Conservation (phyloP, 495 filamentous ascomycete species). For the Aspergillus campestris region DNA sequence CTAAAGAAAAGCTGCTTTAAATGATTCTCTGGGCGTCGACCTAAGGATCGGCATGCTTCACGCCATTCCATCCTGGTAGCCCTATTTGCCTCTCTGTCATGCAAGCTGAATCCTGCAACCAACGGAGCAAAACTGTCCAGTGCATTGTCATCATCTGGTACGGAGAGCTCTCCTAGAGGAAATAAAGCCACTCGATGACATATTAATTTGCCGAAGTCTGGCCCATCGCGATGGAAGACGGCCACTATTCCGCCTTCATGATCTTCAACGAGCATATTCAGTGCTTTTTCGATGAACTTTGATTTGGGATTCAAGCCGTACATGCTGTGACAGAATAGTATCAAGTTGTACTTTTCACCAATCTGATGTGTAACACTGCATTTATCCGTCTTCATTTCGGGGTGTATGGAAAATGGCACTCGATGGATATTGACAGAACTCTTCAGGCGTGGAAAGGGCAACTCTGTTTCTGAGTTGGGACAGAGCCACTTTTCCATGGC, state of each 20-base stretch:
- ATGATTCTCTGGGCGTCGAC: conserved; percentile 31
- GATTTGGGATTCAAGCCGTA: conserved; percentile 50
- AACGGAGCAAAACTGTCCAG: conserved; percentile 50
- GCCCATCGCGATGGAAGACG: conserved; percentile 47
- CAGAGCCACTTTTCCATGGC: conserved; percentile 41
- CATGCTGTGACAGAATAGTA: conserved; percentile 59
- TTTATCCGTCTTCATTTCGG: conserved; percentile 19
- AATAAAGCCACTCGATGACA: conserved; percentile 45
- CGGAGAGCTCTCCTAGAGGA: conserved; percentile 38
- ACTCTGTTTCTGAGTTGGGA: conserved; percentile 11
- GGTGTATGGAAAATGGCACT: too few relatives aligned
- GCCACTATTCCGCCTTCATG: conserved; percentile 41
- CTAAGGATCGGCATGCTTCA: conserved; percentile 43
- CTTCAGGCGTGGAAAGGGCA: conserved; percentile 43
- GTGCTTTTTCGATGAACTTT: conserved; percentile 38
- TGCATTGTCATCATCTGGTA: conserved; percentile 38
- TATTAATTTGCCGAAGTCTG: conserved; percentile 41
- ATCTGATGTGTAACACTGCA: conserved; percentile 16
- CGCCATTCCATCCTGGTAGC: conserved; percentile 38
- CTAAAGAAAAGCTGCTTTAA: conserved; percentile 42
- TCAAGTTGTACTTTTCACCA: conserved; percentile 43
- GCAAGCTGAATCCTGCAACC: conserved; percentile 39
- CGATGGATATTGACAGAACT: conserved; percentile 33
- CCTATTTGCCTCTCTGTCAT: conserved; percentile 28
- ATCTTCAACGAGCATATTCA: conserved; percentile 42